Conservation (phyloP, 306 rosid species). For the Quercus ilex region DNA sequence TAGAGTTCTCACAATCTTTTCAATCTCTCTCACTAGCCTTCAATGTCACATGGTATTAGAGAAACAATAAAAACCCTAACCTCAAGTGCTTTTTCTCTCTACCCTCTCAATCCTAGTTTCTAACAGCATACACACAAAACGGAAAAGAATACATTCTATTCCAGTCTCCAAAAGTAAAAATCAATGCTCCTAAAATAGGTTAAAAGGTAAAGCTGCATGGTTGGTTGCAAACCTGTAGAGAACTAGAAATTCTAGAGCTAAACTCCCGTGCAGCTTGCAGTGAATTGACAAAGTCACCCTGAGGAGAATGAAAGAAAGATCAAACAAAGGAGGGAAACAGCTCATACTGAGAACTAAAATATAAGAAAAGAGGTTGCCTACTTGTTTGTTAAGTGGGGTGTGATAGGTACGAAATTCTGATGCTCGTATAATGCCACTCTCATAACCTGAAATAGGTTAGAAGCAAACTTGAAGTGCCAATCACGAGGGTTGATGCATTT, state of each 20-base stretch:
- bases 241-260: constrained; percentile 60
- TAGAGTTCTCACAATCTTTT: not conserved
- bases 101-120: not conserved
- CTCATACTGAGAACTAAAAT: constrained; percentile 16
- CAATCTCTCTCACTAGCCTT: not conserved
- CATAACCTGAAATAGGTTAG: constrained; percentile 60
- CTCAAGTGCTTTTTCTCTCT: not conserved
- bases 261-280: constrained; percentile 85
- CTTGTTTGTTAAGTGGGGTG: constrained; percentile 86
- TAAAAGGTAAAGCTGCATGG: constrained; percentile 8
- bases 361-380: constrained; percentile 33
- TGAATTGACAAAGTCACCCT: constrained; percentile 91
- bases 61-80: not conserved
- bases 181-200: not conserved
- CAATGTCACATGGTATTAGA: not conserved
- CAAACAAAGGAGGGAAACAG: constrained; percentile 10
- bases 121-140: not conserved
- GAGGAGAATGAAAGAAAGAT: constrained; percentile 31
- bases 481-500: not conserved
- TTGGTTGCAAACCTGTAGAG: constrained; percentile 65
- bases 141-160: not conserved
- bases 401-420: constrained; percentile 98
- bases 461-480: constrained; percentile 14
- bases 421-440: constrained; percentile 71
- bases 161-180: constrained; percentile 1